Conservation (phyloP, 148 eudicot species). For the Rhododendron molle region DNA sequence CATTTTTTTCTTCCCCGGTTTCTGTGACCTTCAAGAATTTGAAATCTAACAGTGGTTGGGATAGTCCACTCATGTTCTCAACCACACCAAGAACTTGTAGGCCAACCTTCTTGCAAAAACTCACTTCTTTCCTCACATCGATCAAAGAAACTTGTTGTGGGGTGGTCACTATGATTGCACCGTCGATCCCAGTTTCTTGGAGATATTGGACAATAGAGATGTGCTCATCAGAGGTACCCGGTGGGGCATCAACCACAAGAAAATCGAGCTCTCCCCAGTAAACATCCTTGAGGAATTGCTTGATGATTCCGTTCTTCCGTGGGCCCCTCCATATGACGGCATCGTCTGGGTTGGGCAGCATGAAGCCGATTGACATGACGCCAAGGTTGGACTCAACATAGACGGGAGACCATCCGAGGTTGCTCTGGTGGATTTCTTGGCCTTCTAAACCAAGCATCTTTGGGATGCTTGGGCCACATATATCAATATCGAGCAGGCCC, state of each 20-base stretch:
- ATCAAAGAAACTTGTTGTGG: conserved; percentile 91
- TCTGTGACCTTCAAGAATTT: conserved; percentile 45
- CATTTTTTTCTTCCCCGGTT: conserved; percentile 48
- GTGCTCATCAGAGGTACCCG: conserved; percentile 91
- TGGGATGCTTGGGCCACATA: conserved; percentile 94
- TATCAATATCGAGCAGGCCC: conserved; percentile 85
- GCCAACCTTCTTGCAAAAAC: conserved; percentile 85
- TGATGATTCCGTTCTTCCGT: conserved; percentile 79
- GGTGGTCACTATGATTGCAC: conserved; percentile 87
- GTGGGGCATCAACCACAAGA: conserved; percentile 92
- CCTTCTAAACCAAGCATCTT: conserved; percentile 97
- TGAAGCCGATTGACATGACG: conserved; percentile 96
- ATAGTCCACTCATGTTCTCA: conserved; percentile 89
- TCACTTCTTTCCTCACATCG: conserved; percentile 79
- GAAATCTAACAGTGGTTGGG: conserved; percentile 51
- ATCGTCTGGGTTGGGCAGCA: conserved; percentile 85
- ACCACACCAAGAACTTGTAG: conserved; percentile 78
- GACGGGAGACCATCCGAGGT: conserved; percentile 95
- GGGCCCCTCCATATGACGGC: conserved; percentile 98
- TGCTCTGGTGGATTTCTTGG: conserved; percentile 90
- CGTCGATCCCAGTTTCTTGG: conserved; percentile 72
- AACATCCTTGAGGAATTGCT: conserved; percentile 81
- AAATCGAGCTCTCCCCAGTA: conserved; percentile 91
- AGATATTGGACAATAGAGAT: conserved; percentile 78
- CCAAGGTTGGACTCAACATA: conserved; percentile 92